Evolutionary conservation across 192 early-diverging fungal genomes (phyloP), one percentile per base, ranked within the genome.

Genomic region (Irineochytrium annulatum): DNA sequence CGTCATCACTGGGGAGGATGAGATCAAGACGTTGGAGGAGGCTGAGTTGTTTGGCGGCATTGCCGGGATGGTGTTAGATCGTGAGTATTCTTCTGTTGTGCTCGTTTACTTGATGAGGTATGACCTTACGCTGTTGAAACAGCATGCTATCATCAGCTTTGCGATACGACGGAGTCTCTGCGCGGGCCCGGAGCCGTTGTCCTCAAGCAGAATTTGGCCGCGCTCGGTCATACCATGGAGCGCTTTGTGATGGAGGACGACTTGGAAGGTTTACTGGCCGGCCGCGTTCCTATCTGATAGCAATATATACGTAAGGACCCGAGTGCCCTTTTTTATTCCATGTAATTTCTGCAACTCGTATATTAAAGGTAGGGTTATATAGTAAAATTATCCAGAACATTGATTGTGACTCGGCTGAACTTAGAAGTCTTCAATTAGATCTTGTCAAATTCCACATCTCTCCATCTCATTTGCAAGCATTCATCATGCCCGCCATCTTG

Each of bases 1-100:
- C 28, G 52, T 76, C 16, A 54, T 70, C 43, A 73, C 74, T 19
- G 74, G 74, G 6, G 74, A 68, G 31, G 59, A 65, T 29, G 69
- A 71, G 27, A 71, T 71, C 56, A 71, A 71, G 51, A 60, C 55
- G 16, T n/a, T 45, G 14, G 57, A 71, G 28, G 19, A 53, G 27
- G 69, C 55, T 4, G 49, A 59, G 34, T 17, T 61, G 28, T 71
- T 71, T 60, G 69, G 69, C 17, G 69, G 69, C 11, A 39, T 71
- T 39, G 59, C 57, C 3, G 58, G 58, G 20, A 60, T 65, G 57
- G 69, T 71, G 14, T 29, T 71, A 3, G 69, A n/a, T n/a, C n/a
- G 54, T 65, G 52, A 54, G 51, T 54, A 3, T n/a, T 54, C 33
- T 31, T 52, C 39, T 62, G 28, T 33, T 2, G 20, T 51, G 14